These are phyloP conservation scores for Stemphylium lycopersici DNA, from an alignment of 2,329 filamentous ascomycete genomes.

Conservation along the genomic window DNA sequence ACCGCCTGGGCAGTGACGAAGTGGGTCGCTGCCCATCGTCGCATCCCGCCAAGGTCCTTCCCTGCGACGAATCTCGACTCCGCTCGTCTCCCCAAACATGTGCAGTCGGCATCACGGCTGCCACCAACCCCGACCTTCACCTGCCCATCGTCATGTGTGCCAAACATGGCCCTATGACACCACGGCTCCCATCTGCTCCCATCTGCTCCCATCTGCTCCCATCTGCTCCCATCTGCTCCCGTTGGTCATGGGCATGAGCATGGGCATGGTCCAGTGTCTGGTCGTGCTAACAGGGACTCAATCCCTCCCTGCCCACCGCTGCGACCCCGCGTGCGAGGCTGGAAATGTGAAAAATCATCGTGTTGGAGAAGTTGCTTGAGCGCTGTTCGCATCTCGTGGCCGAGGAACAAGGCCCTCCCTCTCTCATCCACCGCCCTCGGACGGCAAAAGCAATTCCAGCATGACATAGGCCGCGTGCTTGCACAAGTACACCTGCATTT, in stretches of 20 bases:
- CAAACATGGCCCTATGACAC: too few relatives aligned
- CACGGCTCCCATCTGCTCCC: too few relatives aligned
- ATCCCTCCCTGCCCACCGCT: not conserved
- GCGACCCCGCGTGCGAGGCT: not conserved
- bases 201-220: too few relatives aligned
- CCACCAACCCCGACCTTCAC: constrained; percentile 4
- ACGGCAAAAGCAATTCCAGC: constrained; percentile 1
- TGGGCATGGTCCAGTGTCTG: too few relatives aligned
- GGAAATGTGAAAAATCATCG: too few relatives aligned
- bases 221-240: too few relatives aligned
- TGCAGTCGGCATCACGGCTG: constrained; percentile 12
- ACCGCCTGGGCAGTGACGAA: constrained; percentile 10
- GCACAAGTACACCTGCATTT: not conserved
- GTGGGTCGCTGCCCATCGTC: constrained; percentile 10
- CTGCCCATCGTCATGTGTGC: constrained; percentile 1
- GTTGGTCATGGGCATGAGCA: too few relatives aligned
- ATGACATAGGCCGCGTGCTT: constrained; percentile 1
- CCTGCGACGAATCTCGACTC: not conserved
- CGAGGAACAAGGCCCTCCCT: not conserved
- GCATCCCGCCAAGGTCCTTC: constrained; percentile 10
- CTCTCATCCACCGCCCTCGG: not conserved
- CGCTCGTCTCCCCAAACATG: too few relatives aligned
- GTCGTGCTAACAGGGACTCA: too few relatives aligned
- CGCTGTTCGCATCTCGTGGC: not conserved
- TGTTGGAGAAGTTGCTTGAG: not conserved